Conservation (phyloP, 1,284 basidiomycete genomes). For the Schizopora paradoxa region DNA sequence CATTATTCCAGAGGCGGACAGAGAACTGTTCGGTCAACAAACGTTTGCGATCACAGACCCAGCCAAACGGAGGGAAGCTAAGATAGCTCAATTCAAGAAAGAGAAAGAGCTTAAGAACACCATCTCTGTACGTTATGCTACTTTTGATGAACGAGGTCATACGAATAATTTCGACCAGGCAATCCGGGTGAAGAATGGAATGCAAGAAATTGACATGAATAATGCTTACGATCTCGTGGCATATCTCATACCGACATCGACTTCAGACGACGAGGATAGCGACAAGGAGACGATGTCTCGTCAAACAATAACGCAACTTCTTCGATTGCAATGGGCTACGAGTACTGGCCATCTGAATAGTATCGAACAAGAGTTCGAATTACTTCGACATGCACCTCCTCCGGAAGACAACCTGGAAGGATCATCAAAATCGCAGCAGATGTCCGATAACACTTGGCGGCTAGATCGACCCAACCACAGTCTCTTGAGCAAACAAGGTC, state of each 20-base stretch:
- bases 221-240: constrained; percentile 57
- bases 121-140: constrained; percentile 51
- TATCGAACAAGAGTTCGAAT: constrained; percentile 68
- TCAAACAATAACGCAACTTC: constrained; percentile 60
- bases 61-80: constrained; percentile 69
- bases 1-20: constrained; percentile 61
- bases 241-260: constrained; percentile 47
- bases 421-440: neutral
- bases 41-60: constrained; percentile 53
- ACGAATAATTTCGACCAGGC: too few relatives aligned
- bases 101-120: constrained; percentile 74
- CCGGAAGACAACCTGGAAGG: constrained; percentile 34
- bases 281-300: constrained; percentile 63
- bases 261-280: constrained; percentile 43
- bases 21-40: constrained; percentile 44
- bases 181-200: constrained; percentile 44
- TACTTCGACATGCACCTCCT: constrained; percentile 59
- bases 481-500: constrained; percentile 46
- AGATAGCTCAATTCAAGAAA: constrained; percentile 82
- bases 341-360: constrained; percentile 65
- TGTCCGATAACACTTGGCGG: constrained; percentile 63
- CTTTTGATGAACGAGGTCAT: neutral
- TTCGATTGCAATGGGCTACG: constrained; percentile 71
- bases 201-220: constrained; percentile 36
- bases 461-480: constrained; percentile 51